Percentiles rank a stretch among this genome's conserved stretches.
phyloP scores from a whole-genome alignment of 2,329 filamentous ascomycete genomes.

The Macrophomina pseudophaseolina region DNA sequence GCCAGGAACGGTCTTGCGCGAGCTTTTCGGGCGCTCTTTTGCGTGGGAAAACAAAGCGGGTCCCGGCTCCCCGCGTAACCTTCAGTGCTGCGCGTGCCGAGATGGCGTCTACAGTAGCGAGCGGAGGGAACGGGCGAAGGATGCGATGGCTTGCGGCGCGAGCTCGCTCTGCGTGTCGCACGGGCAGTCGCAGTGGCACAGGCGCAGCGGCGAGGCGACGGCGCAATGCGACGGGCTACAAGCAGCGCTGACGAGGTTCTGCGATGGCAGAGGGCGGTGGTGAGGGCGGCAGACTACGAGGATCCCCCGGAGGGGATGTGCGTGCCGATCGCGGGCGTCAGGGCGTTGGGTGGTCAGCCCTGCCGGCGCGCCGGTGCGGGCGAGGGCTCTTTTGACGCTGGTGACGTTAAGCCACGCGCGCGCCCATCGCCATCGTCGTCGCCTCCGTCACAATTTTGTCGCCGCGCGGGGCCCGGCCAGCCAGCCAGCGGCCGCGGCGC shows the following conservation, averaged over 20 bases:
- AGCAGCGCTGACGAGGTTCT: not conserved
- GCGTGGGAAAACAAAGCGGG: not conserved
- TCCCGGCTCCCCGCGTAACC: not conserved
- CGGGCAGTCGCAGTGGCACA: not conserved
- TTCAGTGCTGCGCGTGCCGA: not conserved
- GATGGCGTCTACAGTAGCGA: not conserved
- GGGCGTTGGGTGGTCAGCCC: slow-evolving; percentile 9
- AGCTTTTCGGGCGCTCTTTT: not conserved
- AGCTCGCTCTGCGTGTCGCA: not conserved
- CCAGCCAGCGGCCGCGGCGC: slow-evolving; percentile 5
- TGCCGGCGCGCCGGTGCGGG: not conserved
- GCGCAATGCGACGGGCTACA: not conserved
- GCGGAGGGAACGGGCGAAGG: not conserved
- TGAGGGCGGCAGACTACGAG: not conserved
- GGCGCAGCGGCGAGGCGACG: not conserved
- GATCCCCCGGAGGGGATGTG: slow-evolving; percentile 22
- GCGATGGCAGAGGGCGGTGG: slow-evolving; percentile 7
- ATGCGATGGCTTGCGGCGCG: not conserved
- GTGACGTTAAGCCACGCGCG: slow-evolving; percentile 21
- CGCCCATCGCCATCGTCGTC: not conserved
- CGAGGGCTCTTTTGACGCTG: not conserved
- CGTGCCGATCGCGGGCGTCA: slow-evolving; percentile 14
- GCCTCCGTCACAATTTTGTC: not conserved
- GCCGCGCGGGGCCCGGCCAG: slow-evolving; percentile 1
- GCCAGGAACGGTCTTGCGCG: slow-evolving; percentile 17